Conservation (phyloP, 2,329 filamentous ascomycete genomes). For the Sarocladium kiliense region DNA sequence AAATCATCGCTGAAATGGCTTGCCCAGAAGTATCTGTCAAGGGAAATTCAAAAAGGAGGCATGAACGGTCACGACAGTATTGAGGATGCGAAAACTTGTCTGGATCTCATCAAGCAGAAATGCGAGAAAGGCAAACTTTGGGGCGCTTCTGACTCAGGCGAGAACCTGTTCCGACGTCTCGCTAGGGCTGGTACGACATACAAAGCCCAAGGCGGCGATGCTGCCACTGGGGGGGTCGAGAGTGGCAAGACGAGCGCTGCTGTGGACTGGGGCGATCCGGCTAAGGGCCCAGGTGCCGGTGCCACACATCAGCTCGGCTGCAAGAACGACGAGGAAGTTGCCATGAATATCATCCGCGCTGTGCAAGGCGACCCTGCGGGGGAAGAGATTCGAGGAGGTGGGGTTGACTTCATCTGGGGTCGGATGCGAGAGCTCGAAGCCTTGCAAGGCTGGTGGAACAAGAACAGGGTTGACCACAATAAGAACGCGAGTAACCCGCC, state of each 20-base stretch:
- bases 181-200: constrained; percentile 57
- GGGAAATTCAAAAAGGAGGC: constrained; percentile 82
- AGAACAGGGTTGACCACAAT: constrained; percentile 36
- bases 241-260: constrained; percentile 64
- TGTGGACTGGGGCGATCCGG: constrained; percentile 84
- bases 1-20: constrained; percentile 91
- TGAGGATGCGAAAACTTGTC: constrained; percentile 85
- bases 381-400: constrained; percentile 50
- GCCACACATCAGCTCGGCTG: constrained; percentile 54
- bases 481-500: constrained; percentile 27
- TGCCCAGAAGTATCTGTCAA: constrained; percentile 75
- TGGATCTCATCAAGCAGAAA: constrained; percentile 92
- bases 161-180: constrained; percentile 86
- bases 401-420: constrained; percentile 63
- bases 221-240: constrained; percentile 50
- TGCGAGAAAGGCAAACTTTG: constrained; percentile 87
- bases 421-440: constrained; percentile 62
- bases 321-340: constrained; percentile 54
- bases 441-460: constrained; percentile 63
- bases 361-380: constrained; percentile 54
- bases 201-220: constrained; percentile 53
- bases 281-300: constrained; percentile 50
- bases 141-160: constrained; percentile 74
- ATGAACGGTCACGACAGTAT: constrained; percentile 78
- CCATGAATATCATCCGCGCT: constrained; percentile 50